phyloP scores from a whole-genome alignment of 441 rosid genomes.

The Populus trichocarpa region DNA sequence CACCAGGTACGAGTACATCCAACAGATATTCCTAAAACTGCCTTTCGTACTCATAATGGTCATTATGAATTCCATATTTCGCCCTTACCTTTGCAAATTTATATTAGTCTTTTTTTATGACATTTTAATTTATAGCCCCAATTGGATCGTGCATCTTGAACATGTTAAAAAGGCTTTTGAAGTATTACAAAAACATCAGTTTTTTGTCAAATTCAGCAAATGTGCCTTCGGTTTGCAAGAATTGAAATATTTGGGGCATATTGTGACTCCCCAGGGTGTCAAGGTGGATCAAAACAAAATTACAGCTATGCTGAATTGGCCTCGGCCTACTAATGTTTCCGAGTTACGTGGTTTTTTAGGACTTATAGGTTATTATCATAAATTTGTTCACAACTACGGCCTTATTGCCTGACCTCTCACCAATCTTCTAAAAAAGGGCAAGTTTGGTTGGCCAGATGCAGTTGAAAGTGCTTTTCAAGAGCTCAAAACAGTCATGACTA shows the following conservation, averaged over 20 bases:
- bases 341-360: neutral
- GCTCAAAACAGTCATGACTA: neutral
- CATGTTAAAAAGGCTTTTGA: too few species aligned
- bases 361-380: neutral
- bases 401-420: neutral
- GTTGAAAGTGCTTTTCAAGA: neutral
- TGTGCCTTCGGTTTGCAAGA: too few species aligned
- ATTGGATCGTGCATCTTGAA: too few species aligned
- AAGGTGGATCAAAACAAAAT: neutral
- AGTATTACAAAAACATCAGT: too few species aligned
- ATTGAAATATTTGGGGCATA: too few species aligned
- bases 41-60: neutral
- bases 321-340: neutral
- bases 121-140: too few species aligned
- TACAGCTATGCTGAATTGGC: accelerated
- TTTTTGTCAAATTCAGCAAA: too few species aligned
- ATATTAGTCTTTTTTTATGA: too few species aligned
- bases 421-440: neutral
- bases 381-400: neutral
- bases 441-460: neutral
- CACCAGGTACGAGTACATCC: neutral
- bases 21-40: neutral
- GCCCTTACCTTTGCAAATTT: too few species aligned
- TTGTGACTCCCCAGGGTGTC: too few species aligned
- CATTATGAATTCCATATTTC: too few species aligned